Conservation (phyloP, 2,329 filamentous ascomycete species). For the Aspergillus fumigatiaffinis region DNA sequence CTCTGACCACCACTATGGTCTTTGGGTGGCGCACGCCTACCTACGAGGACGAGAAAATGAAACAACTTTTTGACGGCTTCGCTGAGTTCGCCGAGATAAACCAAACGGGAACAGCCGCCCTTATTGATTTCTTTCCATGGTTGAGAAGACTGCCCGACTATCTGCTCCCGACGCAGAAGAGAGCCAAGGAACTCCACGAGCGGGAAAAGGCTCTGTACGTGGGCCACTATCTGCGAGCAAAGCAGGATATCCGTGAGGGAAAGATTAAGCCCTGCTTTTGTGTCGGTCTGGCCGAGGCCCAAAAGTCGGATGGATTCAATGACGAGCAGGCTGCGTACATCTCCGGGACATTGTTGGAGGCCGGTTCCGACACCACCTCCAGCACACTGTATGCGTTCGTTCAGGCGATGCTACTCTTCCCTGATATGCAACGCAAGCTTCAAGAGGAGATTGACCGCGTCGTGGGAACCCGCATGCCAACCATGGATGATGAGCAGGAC, state of each 20-base stretch:
- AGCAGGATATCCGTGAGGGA: constrained; percentile 28
- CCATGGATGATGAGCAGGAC: constrained; percentile 32
- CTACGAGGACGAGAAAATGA: constrained; percentile 41
- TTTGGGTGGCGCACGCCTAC: constrained; percentile 45
- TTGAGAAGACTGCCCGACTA: constrained; percentile 45
- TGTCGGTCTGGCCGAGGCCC: constrained; percentile 22
- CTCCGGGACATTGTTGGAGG: constrained; percentile 34
- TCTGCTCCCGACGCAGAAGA: constrained; percentile 30
- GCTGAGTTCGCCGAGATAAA: constrained; percentile 42
- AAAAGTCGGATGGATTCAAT: constrained; percentile 28
- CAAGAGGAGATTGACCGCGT: constrained; percentile 40
- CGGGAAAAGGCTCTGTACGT: constrained; percentile 43
- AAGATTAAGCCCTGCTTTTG: constrained; percentile 29
- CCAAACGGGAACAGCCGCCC: constrained; percentile 39
- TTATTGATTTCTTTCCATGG: constrained; percentile 47
- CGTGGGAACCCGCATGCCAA: constrained; percentile 29
- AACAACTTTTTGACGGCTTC: constrained; percentile 43
- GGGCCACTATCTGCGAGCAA: constrained; percentile 41
- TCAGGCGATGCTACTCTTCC: constrained; percentile 47
- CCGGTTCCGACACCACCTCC: constrained; percentile 50
- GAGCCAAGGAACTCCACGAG: constrained; percentile 42
- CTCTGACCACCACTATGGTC: constrained; percentile 48
- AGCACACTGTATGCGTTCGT: constrained; percentile 48
- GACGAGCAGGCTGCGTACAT: constrained; percentile 34
- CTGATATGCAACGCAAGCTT: constrained; percentile 40